phyloP scores from a whole-genome alignment of 352 stramenopile species.

The Albugo candida region DNA sequence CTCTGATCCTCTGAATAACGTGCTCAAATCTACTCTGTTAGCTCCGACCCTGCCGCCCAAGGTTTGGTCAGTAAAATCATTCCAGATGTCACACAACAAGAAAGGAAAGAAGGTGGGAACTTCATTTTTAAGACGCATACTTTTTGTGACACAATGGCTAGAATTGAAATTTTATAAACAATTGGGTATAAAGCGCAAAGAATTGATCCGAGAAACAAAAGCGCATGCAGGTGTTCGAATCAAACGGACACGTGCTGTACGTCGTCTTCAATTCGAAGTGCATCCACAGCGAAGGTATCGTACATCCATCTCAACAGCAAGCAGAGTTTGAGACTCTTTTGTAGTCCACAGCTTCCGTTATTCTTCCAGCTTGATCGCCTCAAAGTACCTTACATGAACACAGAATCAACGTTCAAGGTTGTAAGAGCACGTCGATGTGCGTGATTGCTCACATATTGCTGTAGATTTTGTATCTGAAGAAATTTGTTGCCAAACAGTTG shows the following conservation, averaged over 20 bases:
- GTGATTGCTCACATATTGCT: background rate
- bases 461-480: slow-evolving; percentile 36
- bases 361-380: slow-evolving; percentile 14
- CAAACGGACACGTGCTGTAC: slow-evolving; percentile 12
- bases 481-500: slow-evolving; percentile 36
- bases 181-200: slow-evolving; percentile 40
- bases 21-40: slow-evolving; percentile 7
- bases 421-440: background rate
- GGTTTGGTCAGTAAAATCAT: slow-evolving; percentile 29
- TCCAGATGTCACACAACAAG: slow-evolving; percentile 17
- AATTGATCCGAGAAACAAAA: slow-evolving; percentile 5
- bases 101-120: slow-evolving; percentile 19
- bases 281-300: slow-evolving; percentile 22
- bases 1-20: background rate
- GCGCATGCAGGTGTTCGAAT: slow-evolving; percentile 4
- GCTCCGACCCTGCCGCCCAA: slow-evolving; percentile 33
- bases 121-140: background rate
- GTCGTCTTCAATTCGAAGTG: slow-evolving; percentile 20
- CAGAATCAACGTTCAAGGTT: slow-evolving; percentile 1
- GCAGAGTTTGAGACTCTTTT: slow-evolving; percentile 1
- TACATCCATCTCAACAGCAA: background rate
- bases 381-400: background rate
- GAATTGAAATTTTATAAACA: slow-evolving; percentile 18
- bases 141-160: background rate
- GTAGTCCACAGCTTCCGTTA: slow-evolving; percentile 18